Conservation (phyloP, 176 grass and related monocot genomes). For the Oryza rufipogon region DNA sequence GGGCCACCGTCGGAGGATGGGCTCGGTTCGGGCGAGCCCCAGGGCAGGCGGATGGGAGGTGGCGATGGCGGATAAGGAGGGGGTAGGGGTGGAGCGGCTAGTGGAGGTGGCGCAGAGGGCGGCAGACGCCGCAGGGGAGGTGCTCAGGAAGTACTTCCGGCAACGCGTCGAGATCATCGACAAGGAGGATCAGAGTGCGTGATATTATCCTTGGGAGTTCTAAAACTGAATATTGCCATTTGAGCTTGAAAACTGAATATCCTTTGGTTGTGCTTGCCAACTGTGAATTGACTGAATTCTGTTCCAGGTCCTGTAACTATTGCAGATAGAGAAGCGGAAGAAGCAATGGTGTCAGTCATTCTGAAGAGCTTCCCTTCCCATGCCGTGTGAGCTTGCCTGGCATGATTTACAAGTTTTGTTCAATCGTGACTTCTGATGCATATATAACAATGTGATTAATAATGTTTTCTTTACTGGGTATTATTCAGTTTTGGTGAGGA, state of each 20-base stretch:
- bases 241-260: not conserved
- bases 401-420: conserved; percentile 4
- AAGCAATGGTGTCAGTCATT: conserved; percentile 87
- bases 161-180: conserved; percentile 79
- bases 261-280: too few species aligned
- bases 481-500: conserved; percentile 82
- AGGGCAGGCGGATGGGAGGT: not conserved
- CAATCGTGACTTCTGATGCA: not conserved
- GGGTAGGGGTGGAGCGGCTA: conserved; percentile 49
- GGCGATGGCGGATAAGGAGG: not conserved
- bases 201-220: not conserved
- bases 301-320: conserved; percentile 85
- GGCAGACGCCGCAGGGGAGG: conserved; percentile 68
- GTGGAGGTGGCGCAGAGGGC: conserved; percentile 64
- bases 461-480: not conserved
- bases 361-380: conserved; percentile 73
- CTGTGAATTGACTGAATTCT: not conserved
- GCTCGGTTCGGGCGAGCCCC: conserved; percentile 11
- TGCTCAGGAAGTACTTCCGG: conserved; percentile 86
- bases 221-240: not conserved
- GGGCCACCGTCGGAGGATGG: conserved; percentile 16
- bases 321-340: conserved; percentile 91
- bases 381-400: conserved; percentile 60
- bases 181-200: conserved; percentile 82
- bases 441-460: not conserved